Evolutionary conservation across 768 basidiomycete genomes (phyloP).

Genomic region (Inosperma sp.): DNA sequence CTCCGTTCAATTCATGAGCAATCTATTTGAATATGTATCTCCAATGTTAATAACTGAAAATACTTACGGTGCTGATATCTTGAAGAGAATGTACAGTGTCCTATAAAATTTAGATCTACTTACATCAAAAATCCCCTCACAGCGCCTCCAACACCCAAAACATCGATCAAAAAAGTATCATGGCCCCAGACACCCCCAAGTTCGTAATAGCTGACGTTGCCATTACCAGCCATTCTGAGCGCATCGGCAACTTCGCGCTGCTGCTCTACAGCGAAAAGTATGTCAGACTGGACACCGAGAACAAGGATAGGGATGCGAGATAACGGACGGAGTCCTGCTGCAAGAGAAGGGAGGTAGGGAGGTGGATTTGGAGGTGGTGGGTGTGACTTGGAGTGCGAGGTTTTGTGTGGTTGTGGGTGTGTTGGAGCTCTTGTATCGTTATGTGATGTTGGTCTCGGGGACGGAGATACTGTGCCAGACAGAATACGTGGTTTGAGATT

Average conservation of each 20-base stretch:
- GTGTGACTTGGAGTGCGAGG: slow-evolving; percentile 63
- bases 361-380: slow-evolving; percentile 70
- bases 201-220: slow-evolving; percentile 91
- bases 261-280: slow-evolving; percentile 95
- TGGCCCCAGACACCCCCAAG: slow-evolving; percentile 99
- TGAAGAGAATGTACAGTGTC: neutral
- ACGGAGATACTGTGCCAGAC: slow-evolving; percentile 21
- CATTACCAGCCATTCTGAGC: slow-evolving; percentile 83
- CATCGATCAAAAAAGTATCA: slow-evolving; percentile 94
- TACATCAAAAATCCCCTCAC: slow-evolving; percentile 82
- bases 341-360: slow-evolving; percentile 70
- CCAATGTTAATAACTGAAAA: neutral
- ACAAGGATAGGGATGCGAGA: slow-evolving; percentile 75
- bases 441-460: slow-evolving; percentile 9
- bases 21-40: too few species aligned
- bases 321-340: slow-evolving; percentile 72
- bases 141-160: slow-evolving; percentile 86
- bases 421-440: slow-evolving; percentile 17
- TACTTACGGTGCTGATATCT: neutral
- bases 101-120: too few species aligned
- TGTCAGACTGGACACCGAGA: slow-evolving; percentile 94
- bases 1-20: too few species aligned
- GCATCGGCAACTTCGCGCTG: slow-evolving; percentile 94
- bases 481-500: slow-evolving; percentile 38
- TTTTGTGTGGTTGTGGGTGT: slow-evolving; percentile 25